Evolutionary conservation across 768 basidiomycete genomes (phyloP).

Genomic region (Omphalotus guepiniiformis): DNA sequence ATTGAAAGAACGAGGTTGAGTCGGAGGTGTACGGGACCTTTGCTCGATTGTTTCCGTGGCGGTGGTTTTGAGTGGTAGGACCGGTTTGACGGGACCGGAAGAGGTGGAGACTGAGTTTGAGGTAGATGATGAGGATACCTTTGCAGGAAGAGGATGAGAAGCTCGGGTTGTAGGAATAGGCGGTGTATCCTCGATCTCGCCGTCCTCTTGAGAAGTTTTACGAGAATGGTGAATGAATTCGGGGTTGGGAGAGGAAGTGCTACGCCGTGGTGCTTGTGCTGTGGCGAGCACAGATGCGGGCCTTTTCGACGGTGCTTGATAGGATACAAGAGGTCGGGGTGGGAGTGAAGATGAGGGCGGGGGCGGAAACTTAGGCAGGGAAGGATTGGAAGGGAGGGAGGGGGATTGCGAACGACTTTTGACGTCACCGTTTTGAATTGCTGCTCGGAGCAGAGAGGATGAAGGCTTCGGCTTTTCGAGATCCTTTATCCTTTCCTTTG

Average conservation of each 20-base stretch:
- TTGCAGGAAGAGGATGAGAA: not conserved
- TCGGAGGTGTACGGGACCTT: slow-evolving; percentile 6
- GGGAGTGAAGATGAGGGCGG: not conserved
- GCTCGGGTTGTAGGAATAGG: not conserved
- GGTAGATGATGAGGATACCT: not conserved
- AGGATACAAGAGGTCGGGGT: not conserved
- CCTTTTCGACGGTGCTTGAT: too few species aligned
- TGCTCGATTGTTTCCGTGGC: not conserved
- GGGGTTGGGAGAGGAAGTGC: not conserved
- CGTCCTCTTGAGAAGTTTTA: not conserved
- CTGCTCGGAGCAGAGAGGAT: too few species aligned
- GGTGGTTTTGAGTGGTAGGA: not conserved
- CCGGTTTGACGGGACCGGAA: not conserved
- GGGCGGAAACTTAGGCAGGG: not conserved
- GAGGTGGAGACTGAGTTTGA: not conserved
- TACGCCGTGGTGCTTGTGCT: not conserved
- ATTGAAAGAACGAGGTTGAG: slow-evolving; percentile 8
- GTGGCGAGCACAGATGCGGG: too few species aligned
- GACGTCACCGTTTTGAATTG: too few species aligned
- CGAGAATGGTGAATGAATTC: not conserved
- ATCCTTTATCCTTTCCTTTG: too few species aligned
- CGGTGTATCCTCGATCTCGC: slow-evolving; percentile 5
- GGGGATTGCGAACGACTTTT: too few species aligned
- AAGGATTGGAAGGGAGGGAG: not conserved
- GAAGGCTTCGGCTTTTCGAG: too few species aligned